phyloP scores from a whole-genome alignment of 148 eudicot genomes.

The Diospyros lotus region DNA sequence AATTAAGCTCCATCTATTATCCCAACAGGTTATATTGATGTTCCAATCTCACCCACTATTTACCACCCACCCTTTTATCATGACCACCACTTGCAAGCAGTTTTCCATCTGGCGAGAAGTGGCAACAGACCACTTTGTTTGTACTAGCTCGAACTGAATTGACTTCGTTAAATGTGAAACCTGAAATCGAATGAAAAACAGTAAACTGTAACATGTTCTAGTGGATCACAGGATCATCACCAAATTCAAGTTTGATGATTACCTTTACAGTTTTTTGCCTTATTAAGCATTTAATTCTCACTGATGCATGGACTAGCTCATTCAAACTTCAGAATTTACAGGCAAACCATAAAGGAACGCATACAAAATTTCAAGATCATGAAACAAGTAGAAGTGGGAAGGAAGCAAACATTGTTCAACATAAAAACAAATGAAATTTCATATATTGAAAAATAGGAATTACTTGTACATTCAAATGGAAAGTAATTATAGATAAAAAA shows the following conservation, averaged over 20 bases:
- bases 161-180: conserved; percentile 81
- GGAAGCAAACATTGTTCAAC: not conserved
- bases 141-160: conserved; percentile 74
- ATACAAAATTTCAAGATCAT: not conserved
- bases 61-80: conserved; percentile 63
- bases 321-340: not conserved
- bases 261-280: not conserved
- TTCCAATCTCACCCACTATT: not conserved
- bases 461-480: no score
- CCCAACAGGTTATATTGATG: no score
- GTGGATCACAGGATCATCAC: not conserved
- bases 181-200: conserved; percentile 27
- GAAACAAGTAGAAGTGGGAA: not conserved
- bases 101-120: conserved; percentile 91
- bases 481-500: no score
- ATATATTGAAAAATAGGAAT: no score
- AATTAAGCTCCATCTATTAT: not conserved
- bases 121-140: conserved; percentile 81
- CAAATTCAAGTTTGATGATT: not conserved
- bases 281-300: not conserved
- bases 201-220: not conserved
- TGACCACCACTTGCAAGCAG: conserved; percentile 94
- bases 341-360: not conserved
- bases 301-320: not conserved
- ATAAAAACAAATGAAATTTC: not conserved